A percentile compares a stretch with the other conserved stretches of the same genome.
Evolutionary conservation across 1,139 yeast species (phyloP).

Genomic region (Scheffersomyces titani): DNA sequence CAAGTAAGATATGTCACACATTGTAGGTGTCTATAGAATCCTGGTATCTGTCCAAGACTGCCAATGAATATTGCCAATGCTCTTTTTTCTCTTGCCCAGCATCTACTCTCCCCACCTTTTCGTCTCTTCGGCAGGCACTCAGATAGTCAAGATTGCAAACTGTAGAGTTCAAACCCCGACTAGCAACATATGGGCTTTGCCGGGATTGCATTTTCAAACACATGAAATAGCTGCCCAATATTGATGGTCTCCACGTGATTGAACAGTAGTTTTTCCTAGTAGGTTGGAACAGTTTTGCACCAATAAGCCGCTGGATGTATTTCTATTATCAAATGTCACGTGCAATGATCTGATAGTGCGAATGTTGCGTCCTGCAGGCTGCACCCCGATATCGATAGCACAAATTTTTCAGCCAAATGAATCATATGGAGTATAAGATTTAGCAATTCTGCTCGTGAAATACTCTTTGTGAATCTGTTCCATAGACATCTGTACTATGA

Average conservation of each 20-base stretch:
- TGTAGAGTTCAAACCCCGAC: background rate
- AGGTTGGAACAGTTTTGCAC: background rate
- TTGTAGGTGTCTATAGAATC: background rate
- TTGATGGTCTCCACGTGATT: background rate
- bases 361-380: constrained; percentile 5
- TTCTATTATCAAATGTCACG: constrained; percentile 20
- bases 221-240: background rate
- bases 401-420: constrained; percentile 2
- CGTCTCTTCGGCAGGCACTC: background rate
- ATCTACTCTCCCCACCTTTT: background rate
- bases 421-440: background rate
- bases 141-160: background rate
- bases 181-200: background rate
- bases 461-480: background rate
- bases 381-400: background rate
- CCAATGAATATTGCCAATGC: background rate
- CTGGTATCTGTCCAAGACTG: background rate
- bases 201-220: background rate
- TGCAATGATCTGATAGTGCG: constrained; percentile 16
- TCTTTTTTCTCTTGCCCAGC: background rate
- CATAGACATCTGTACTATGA: constrained; percentile 9
- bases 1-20: background rate
- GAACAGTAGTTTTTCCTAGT: background rate
- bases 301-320: background rate
- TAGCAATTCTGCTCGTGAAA: background rate